These are phyloP conservation scores for Neonectria magnoliae DNA, from an alignment of 2,329 filamentous ascomycete genomes.

Conservation along the genomic window DNA sequence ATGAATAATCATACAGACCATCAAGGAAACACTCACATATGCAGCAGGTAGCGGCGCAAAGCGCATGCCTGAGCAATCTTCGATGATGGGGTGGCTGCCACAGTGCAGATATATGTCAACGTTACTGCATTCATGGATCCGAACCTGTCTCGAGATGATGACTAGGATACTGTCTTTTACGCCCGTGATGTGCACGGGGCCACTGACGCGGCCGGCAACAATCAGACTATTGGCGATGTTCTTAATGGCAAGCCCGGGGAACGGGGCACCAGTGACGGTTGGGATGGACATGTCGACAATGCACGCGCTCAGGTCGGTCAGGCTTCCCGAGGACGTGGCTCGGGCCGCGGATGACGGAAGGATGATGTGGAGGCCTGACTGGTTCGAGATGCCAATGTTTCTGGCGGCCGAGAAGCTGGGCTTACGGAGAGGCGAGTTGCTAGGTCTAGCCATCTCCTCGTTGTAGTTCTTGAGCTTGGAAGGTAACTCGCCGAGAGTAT, in stretches of 20 bases:
- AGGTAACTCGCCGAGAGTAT: slow-evolving; percentile 52
- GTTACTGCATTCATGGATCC: slow-evolving; percentile 87
- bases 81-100: slow-evolving; percentile 88
- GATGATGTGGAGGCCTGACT: slow-evolving; percentile 77
- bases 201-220: slow-evolving; percentile 80
- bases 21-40: slow-evolving; percentile 67
- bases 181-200: slow-evolving; percentile 84
- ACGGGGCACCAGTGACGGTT: slow-evolving; percentile 65
- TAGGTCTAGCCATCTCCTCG: slow-evolving; percentile 59
- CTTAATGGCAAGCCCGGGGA: slow-evolving; percentile 75
- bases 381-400: slow-evolving; percentile 72
- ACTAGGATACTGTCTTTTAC: slow-evolving; percentile 79
- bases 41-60: slow-evolving; percentile 79
- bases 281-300: slow-evolving; percentile 84
- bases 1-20: neutral
- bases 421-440: slow-evolving; percentile 59
- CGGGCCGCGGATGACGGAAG: slow-evolving; percentile 76
- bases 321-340: slow-evolving; percentile 77
- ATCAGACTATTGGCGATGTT: slow-evolving; percentile 77
- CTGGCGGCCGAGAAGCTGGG: slow-evolving; percentile 71
- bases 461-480: slow-evolving; percentile 63
- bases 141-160: slow-evolving; percentile 84
- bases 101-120: slow-evolving; percentile 88
- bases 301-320: slow-evolving; percentile 75
- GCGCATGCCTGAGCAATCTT: slow-evolving; percentile 81